phyloP scores from a whole-genome alignment of 805 yeast species.

The Wickerhamomyces hampshirensis region DNA sequence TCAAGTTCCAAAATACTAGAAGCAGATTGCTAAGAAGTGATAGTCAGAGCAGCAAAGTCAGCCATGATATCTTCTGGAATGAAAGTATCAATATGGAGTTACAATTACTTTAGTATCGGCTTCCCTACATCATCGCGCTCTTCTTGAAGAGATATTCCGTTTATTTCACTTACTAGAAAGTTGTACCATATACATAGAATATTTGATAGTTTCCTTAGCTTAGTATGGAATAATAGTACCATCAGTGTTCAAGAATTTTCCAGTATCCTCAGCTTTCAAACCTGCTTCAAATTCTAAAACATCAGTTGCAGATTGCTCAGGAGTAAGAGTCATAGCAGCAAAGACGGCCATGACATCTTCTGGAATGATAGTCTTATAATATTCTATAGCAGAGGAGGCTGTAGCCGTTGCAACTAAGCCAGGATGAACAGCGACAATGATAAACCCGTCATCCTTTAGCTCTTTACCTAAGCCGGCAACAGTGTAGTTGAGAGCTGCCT shows the following conservation, averaged over 20 bases:
- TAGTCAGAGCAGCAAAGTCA: no score
- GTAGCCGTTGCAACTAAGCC: constrained; percentile 34
- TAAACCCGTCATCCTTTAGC: constrained; percentile 22
- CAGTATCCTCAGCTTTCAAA: constrained; percentile 23
- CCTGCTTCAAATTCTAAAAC: constrained; percentile 14
- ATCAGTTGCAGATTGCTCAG: constrained; percentile 25
- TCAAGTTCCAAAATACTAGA: no score
- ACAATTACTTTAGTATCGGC: no score
- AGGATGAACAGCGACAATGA: constrained; percentile 31
- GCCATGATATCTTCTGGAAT: no score
- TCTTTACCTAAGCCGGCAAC: constrained; percentile 26
- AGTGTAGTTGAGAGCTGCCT: constrained; percentile 33
- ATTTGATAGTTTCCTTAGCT: no score
- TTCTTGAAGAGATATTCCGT: no score
- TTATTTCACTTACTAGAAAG: no score
- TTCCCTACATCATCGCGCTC: no score
- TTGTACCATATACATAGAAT: no score
- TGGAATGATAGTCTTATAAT: constrained; percentile 1
- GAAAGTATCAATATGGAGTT: no score
- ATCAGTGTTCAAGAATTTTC: constrained; percentile 23
- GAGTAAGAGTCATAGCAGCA: constrained; percentile 16
- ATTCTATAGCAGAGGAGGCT: constrained; percentile 11
- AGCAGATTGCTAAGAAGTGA: no score
- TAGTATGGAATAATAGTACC: constrained; percentile 13
- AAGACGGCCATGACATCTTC: background rate